phyloP scores from a whole-genome alignment of 2,329 filamentous ascomycete genomes.

The Penicillium sp. region DNA sequence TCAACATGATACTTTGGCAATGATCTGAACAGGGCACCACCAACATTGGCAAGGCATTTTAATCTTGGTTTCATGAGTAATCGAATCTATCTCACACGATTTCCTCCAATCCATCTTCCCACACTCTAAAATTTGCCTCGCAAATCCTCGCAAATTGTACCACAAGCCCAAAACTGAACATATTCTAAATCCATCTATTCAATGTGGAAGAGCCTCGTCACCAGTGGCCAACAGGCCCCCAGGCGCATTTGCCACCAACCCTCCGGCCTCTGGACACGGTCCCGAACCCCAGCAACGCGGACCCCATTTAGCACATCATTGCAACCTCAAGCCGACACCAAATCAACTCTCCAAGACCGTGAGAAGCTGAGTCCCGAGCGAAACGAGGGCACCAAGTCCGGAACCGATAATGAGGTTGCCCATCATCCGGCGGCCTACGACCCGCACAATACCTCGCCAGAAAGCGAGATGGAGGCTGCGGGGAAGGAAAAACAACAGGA shows the following conservation, averaged over 20 bases:
- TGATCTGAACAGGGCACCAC: conserved; percentile 11
- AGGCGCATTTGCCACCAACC: conserved; percentile 3
- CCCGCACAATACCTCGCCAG: conserved; percentile 65
- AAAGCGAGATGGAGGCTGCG: conserved; percentile 48
- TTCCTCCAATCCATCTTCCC: neutral
- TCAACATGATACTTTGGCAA: conserved; percentile 25
- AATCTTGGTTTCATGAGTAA: neutral
- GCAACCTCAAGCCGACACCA: neutral
- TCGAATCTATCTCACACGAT: neutral
- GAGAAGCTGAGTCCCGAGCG: conserved; percentile 64
- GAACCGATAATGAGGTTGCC: conserved; percentile 61
- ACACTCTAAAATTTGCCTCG: neutral
- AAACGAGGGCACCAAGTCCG: conserved; percentile 68
- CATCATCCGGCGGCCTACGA: conserved; percentile 68
- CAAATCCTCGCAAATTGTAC: neutral
- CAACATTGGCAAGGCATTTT: neutral
- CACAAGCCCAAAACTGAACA: neutral
- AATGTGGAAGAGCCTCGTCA: conserved; percentile 24
- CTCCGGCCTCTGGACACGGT: conserved; percentile 1
- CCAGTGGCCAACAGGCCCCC: conserved; percentile 14
- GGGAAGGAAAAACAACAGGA: conserved; percentile 41
- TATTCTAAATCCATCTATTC: neutral
- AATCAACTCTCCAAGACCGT: conserved; percentile 44
- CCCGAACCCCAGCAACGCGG: neutral
- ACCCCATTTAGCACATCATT: conserved; percentile 11